Percentiles rank a stretch among this genome's conserved stretches.
These are phyloP conservation scores for Cetradonia linearis DNA, from an alignment of 495 filamentous ascomycete species.

Conservation along the genomic window DNA sequence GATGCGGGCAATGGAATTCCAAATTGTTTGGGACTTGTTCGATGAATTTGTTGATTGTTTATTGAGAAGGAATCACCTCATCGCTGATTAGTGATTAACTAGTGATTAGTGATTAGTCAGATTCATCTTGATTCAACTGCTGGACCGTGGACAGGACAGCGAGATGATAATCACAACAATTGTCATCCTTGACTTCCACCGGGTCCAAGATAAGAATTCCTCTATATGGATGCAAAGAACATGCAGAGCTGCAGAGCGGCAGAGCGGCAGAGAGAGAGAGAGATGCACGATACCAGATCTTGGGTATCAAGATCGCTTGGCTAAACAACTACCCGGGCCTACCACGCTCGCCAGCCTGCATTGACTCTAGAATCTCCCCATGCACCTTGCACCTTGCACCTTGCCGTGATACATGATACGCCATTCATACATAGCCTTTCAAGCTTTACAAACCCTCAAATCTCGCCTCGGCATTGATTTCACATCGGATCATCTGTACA, in stretches of 20 bases:
- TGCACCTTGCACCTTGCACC: background rate
- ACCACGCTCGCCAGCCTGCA: background rate
- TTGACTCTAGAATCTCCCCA: background rate
- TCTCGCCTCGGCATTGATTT: background rate
- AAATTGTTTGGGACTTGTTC: background rate
- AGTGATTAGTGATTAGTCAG: background rate
- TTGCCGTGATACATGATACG: background rate
- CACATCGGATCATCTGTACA: too few species aligned
- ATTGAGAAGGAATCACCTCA: slow-evolving; percentile 4
- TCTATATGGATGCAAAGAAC: too few species aligned
- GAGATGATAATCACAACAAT: too few species aligned
- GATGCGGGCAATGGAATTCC: background rate
- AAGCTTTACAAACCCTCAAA: background rate
- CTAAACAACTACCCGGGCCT: background rate
- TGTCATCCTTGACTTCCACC: too few species aligned
- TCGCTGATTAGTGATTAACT: background rate
- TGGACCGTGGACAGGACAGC: too few species aligned
- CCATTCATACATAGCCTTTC: too few species aligned
- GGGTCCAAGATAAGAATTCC: too few species aligned
- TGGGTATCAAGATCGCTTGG: slow-evolving; percentile 1
- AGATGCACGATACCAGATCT: background rate
- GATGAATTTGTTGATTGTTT: background rate
- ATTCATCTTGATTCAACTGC: too few species aligned
- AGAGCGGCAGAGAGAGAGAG: background rate
- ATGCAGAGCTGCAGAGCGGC: too few species aligned